These are phyloP conservation scores for Penicillium vulpinum DNA, from an alignment of 2,329 filamentous ascomycete species.

Conservation along the genomic window DNA sequence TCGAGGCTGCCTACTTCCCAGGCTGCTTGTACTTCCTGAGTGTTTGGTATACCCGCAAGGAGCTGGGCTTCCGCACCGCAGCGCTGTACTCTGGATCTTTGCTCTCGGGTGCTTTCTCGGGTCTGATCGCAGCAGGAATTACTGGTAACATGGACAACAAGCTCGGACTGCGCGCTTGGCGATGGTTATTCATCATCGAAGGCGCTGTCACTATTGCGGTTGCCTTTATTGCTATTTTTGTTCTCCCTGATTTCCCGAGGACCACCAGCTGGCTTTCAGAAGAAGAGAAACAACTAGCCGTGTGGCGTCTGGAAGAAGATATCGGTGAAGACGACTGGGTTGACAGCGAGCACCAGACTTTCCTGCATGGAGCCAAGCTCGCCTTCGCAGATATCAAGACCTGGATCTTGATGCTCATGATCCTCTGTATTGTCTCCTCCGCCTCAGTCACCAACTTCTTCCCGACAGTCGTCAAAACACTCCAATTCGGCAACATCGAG, in stretches of 20 bases:
- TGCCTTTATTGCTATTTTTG: conserved; percentile 57
- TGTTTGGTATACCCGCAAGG: conserved; percentile 25
- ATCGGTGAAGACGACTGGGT: conserved; percentile 66
- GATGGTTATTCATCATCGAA: conserved; percentile 71
- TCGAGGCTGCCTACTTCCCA: conserved; percentile 38
- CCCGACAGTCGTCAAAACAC: conserved; percentile 67
- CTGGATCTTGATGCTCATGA: conserved; percentile 58
- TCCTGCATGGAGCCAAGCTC: conserved; percentile 53
- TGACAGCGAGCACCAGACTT: conserved; percentile 55
- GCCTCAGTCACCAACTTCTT: conserved; percentile 68
- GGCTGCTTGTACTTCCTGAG: conserved; percentile 43
- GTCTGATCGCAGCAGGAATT: conserved; percentile 65
- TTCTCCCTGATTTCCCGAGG: conserved; percentile 68
- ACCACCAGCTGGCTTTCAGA: conserved; percentile 61
- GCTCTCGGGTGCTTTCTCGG: conserved; percentile 71
- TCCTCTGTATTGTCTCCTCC: conserved; percentile 59
- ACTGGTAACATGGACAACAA: conserved; percentile 62
- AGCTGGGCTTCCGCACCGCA: conserved; percentile 45
- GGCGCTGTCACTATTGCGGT: conserved; percentile 64
- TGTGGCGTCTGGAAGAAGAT: conserved; percentile 64
- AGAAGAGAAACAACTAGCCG: conserved; percentile 58
- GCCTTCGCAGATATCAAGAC: conserved; percentile 62
- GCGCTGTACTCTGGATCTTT: conserved; percentile 62
- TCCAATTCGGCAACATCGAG: conserved; percentile 61
- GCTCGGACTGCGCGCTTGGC: conserved; percentile 58